These are phyloP conservation scores for Colletotrichum sp. DNA, from an alignment of 2,329 filamentous ascomycete species.

Conservation along the genomic window DNA sequence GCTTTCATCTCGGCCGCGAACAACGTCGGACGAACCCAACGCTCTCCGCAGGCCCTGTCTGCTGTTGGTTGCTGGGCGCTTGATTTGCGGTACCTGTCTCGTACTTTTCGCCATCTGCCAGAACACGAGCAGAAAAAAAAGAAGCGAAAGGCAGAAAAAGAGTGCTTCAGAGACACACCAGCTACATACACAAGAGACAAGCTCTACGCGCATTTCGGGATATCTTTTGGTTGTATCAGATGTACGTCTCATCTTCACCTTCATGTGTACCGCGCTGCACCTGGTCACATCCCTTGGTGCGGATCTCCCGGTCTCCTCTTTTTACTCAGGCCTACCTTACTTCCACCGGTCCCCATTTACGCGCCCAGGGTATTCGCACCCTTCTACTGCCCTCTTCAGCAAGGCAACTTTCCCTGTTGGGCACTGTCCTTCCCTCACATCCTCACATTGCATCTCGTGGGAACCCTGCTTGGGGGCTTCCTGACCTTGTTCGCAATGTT, in stretches of 20 bases:
- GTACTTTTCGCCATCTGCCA: background rate
- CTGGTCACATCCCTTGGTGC: background rate
- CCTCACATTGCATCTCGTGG: background rate
- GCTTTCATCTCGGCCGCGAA: slow-evolving; percentile 13
- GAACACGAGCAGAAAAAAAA: background rate
- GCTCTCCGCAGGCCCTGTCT: background rate
- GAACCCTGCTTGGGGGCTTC: background rate
- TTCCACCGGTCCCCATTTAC: background rate
- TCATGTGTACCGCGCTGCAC: background rate
- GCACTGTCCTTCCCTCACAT: background rate
- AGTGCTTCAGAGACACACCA: background rate
- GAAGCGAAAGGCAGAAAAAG: background rate
- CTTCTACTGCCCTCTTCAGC: background rate
- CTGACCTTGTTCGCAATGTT: background rate
- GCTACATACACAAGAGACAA: background rate
- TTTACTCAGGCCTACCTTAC: background rate
- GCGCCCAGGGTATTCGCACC: background rate
- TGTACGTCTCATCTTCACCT: background rate
- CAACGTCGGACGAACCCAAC: background rate
- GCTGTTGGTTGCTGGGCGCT: background rate
- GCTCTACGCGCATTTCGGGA: background rate
- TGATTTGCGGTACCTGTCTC: background rate
- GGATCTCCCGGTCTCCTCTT: slow-evolving; percentile 21
- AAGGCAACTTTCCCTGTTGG: background rate
- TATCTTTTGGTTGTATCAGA: background rate